These are phyloP conservation scores for Trichoderma sp. DNA, from an alignment of 2,329 filamentous ascomycete genomes.

Conservation along the genomic window DNA sequence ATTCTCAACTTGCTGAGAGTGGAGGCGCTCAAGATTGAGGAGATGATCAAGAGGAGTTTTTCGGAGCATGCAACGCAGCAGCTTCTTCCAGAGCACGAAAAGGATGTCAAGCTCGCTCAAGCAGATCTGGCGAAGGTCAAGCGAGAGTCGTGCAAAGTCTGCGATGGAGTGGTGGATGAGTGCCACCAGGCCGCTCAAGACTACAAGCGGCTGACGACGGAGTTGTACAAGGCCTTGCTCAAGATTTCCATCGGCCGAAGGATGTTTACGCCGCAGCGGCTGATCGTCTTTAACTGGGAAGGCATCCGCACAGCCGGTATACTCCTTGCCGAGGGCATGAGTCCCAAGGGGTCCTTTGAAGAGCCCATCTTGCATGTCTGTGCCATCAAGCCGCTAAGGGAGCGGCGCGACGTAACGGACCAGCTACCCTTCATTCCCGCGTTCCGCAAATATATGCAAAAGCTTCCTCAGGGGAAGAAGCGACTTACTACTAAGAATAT, in stretches of 20 bases:
- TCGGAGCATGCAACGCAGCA: slow-evolving; percentile 98
- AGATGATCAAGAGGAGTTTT: slow-evolving; percentile 99
- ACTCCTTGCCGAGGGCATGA: slow-evolving; percentile 73
- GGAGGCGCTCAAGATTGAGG: slow-evolving; percentile 96
- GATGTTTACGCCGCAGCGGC: slow-evolving; percentile 72
- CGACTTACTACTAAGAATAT: slow-evolving; percentile 68
- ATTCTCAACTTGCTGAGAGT: slow-evolving; percentile 94
- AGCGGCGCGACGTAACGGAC: slow-evolving; percentile 77
- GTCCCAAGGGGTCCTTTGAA: slow-evolving; percentile 55
- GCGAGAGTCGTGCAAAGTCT: slow-evolving; percentile 78
- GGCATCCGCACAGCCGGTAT: slow-evolving; percentile 82
- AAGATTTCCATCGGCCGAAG: slow-evolving; percentile 80
- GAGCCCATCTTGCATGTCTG: slow-evolving; percentile 74
- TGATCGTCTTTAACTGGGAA: slow-evolving; percentile 84
- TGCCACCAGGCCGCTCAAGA: slow-evolving; percentile 83
- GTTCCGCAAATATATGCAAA: slow-evolving; percentile 68
- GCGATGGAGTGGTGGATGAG: slow-evolving; percentile 74
- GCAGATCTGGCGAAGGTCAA: slow-evolving; percentile 90
- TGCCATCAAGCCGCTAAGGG: slow-evolving; percentile 69
- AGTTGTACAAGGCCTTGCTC: slow-evolving; percentile 75
- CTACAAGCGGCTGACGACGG: slow-evolving; percentile 75
- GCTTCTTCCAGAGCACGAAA: slow-evolving; percentile 90
- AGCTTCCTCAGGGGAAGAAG: slow-evolving; percentile 64
- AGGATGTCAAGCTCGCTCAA: slow-evolving; percentile 88
- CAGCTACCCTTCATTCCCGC: slow-evolving; percentile 77